A percentile compares a stretch with the other conserved stretches of the same genome.
phyloP scores from a whole-genome alignment of 192 early-diverging fungal species.

The Backusella australiensis region DNA sequence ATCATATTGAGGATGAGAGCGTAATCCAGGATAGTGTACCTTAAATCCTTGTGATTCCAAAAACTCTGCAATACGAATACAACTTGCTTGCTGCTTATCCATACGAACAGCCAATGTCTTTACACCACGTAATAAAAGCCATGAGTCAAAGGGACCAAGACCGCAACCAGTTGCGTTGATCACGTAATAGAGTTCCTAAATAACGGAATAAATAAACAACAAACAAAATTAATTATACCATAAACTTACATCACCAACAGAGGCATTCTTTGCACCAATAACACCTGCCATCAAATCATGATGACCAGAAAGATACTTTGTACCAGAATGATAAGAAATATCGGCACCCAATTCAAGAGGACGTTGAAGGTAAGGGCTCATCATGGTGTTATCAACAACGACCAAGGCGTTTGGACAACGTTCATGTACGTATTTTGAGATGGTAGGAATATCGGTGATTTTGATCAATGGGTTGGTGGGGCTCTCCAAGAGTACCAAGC shows the following conservation, averaged over 20 bases:
- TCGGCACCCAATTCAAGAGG: conserved; percentile 90
- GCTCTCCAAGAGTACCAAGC: conserved; percentile 88
- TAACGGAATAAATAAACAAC: neutral
- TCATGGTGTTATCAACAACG: conserved; percentile 99
- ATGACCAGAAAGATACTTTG: conserved; percentile 96
- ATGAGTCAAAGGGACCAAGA: conserved; percentile 89
- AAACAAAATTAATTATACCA: neutral
- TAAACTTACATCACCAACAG: conserved; percentile 68
- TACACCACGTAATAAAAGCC: conserved; percentile 89
- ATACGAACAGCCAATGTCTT: conserved; percentile 97
- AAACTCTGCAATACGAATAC: conserved; percentile 74
- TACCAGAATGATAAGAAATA: conserved; percentile 94
- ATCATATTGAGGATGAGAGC: conserved; percentile 80
- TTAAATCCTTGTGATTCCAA: conserved; percentile 78
- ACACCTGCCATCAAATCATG: conserved; percentile 99
- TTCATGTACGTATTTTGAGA: conserved; percentile 69
- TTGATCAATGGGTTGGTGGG: conserved; percentile 98
- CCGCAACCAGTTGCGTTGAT: conserved; percentile 94
- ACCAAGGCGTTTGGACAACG: conserved; percentile 78
- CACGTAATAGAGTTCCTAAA: conserved; percentile 81
- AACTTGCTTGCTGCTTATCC: conserved; percentile 90
- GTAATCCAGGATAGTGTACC: conserved; percentile 88
- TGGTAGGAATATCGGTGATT: conserved; percentile 84
- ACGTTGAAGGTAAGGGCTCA: conserved; percentile 92
- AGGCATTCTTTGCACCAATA: conserved; percentile 69